Evolutionary conservation across 2,329 filamentous ascomycete genomes (phyloP), one percentile per base, ranked within the genome.

Genomic region (Claviceps purpurea): DNA sequence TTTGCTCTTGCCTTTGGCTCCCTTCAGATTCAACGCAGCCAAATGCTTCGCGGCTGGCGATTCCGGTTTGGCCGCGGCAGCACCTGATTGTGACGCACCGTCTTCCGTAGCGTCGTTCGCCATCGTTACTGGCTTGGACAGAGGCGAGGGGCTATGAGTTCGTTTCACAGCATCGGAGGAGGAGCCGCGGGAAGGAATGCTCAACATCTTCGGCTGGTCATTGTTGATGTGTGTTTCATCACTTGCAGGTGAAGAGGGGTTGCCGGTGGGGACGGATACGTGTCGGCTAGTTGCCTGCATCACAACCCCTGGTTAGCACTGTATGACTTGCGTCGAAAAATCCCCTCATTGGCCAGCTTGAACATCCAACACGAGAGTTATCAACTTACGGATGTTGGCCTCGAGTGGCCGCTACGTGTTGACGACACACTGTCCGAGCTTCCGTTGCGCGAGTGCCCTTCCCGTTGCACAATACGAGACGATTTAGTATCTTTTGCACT

Each of bases 21-120:
- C 87, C 64, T 87, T 91, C 58, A 91, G 86, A 55, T 84, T 91
- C 52, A 97, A 76, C n/a, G 90, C 89, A 46, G 87, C 82, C 41
- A 97, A 77, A 53, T 94, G 89, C 66, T 89, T 84, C 14, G 87
- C 84, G 20, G 91, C 91, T 47, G 87, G 82, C 59, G 87, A 90
- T 54, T 73, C 70, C 43, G 67, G 53, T 51, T 71, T 70, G 61
- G 62, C 56, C 64, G 67, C 52, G 59, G 61, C 56, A 62, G 61
- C 57, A 65, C 67, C 53, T 42, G 5, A 5, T 41, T 68, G 58
- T 52, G 69, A 66, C 47, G 69, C 66, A 50, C 70, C 67, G 55
- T 73, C 71, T 34, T 72, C 70, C 41, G 65, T 67, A 54, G 70
- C 69, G 56, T 78, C 81, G 58, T 71, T 70, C 57, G 73, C 77